Percentiles rank a stretch among this genome's conserved stretches.
These are phyloP conservation scores for Neofusicoccum laricinum DNA, from an alignment of 2,329 filamentous ascomycete species.

Conservation along the genomic window DNA sequence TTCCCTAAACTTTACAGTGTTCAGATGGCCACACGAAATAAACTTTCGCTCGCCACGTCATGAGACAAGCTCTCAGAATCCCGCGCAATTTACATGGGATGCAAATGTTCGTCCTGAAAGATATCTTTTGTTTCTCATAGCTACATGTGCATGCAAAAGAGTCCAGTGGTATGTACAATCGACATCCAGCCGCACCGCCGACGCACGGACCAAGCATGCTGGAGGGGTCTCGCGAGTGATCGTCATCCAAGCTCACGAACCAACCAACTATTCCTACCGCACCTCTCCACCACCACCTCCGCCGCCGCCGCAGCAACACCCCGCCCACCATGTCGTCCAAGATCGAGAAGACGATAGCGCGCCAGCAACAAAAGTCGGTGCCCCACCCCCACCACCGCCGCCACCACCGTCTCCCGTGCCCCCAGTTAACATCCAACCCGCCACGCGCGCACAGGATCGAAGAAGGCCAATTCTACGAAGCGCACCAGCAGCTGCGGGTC, in stretches of 20 bases:
- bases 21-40: too few species aligned
- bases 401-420: background rate
- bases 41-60: too few species aligned
- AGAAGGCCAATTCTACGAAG: constrained; percentile 95
- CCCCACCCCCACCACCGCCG: background rate
- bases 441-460: constrained; percentile 59
- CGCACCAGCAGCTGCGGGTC: constrained; percentile 95
- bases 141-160: background rate
- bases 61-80: too few species aligned
- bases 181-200: background rate
- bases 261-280: background rate
- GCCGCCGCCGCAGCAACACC: background rate
- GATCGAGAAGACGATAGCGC: constrained; percentile 69
- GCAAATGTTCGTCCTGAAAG: too few species aligned
- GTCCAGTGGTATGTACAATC: background rate
- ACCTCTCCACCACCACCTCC: background rate
- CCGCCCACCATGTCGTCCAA: constrained; percentile 39
- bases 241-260: background rate
- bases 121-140: too few species aligned
- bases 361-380: constrained; percentile 72
- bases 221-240: background rate
- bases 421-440: constrained; percentile 21
- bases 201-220: background rate
- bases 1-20: too few species aligned
- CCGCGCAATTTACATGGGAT: too few species aligned